A percentile compares a stretch with the other conserved stretches of the same genome.
phyloP scores from a whole-genome alignment of 306 rosid species.

The Elaeagnus macrophylla region DNA sequence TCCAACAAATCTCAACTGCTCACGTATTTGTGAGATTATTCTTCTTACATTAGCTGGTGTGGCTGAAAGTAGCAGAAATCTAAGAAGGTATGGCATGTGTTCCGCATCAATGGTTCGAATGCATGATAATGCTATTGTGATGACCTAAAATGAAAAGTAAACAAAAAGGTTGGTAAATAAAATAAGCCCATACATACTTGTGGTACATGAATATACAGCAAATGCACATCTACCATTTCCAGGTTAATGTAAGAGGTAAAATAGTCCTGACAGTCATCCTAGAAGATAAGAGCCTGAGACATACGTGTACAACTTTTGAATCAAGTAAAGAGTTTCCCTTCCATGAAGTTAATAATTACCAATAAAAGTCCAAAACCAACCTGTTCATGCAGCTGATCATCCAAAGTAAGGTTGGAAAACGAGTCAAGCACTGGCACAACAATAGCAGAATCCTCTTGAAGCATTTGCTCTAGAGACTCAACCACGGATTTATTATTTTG shows the following conservation, averaged over 20 bases:
- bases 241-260: no score
- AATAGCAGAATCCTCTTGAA: slow-evolving; percentile 26
- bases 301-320: no score
- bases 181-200: not conserved
- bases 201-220: not conserved
- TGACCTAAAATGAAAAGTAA: slow-evolving; percentile 18
- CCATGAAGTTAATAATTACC: not conserved
- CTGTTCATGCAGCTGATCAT: slow-evolving; percentile 30
- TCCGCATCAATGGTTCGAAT: slow-evolving; percentile 28
- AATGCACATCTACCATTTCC: not conserved
- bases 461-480: slow-evolving; percentile 30
- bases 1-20: slow-evolving; percentile 30
- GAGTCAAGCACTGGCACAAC: slow-evolving; percentile 30
- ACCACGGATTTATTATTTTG: slow-evolving; percentile 25
- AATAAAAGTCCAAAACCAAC: not conserved
- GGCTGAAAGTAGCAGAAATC: slow-evolving; percentile 33
- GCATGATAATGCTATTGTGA: slow-evolving; percentile 29
- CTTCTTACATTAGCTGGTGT: slow-evolving; percentile 21
- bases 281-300: no score
- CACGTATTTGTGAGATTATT: slow-evolving; percentile 32
- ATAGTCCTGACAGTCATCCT: no score
- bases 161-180: not conserved
- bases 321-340: no score
- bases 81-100: slow-evolving; percentile 28
- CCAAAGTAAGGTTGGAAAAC: slow-evolving; percentile 29